Percentiles rank a stretch among this genome's conserved stretches.
Conservation (phyloP, 2,329 filamentous ascomycete genomes). For the Periconia digitata region DNA sequence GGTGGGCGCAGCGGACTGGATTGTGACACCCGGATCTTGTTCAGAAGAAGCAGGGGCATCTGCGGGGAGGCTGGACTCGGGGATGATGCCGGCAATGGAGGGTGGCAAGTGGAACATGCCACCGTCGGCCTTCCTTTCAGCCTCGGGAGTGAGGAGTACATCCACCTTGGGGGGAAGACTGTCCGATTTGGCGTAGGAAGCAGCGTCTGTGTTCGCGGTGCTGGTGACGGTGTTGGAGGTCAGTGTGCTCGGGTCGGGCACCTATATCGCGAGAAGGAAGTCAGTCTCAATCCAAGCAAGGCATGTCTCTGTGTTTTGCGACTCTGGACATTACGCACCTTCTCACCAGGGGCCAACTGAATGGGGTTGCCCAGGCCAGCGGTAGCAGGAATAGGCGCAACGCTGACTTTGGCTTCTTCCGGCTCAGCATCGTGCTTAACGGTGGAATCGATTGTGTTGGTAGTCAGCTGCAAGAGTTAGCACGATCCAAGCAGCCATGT, state of each 20-base stretch:
- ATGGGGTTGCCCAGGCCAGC: constrained; percentile 73
- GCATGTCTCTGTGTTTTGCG: no score
- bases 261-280: no score
- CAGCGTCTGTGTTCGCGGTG: constrained; percentile 63
- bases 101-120: constrained; percentile 50
- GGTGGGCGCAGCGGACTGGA: constrained; percentile 46
- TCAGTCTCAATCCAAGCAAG: no score
- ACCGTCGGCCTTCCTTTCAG: constrained; percentile 46
- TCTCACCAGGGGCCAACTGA: constrained; percentile 75
- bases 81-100: constrained; percentile 67
- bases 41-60: constrained; percentile 47
- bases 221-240: constrained; percentile 71
- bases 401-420: constrained; percentile 50
- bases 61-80: constrained; percentile 80
- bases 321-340: no score
- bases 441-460: constrained; percentile 70
- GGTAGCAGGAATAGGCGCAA: constrained; percentile 62
- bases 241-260: constrained; percentile 68
- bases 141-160: constrained; percentile 50
- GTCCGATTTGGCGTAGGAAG: constrained; percentile 82
- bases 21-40: constrained; percentile 43
- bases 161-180: constrained; percentile 51
- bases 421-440: constrained; percentile 37
- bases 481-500: no score
- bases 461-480: no score